Evolutionary conservation across 2,329 filamentous ascomycete species (phyloP), one percentile per base, ranked within the genome.

Genomic region (Aspergillus ruber): DNA sequence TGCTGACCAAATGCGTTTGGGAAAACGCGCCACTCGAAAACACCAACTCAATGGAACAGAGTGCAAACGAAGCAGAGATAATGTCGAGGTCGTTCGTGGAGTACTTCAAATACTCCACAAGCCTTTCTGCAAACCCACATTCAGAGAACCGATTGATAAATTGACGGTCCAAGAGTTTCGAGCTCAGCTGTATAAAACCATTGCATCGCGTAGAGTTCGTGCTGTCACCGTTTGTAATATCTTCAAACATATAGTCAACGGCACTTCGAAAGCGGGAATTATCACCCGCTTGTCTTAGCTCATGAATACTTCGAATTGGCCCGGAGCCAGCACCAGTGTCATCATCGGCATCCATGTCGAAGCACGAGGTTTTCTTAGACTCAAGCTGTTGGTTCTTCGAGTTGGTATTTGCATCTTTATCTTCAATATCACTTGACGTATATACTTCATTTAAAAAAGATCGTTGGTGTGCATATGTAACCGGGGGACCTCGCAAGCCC

Each of bases 41-140:
- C 18, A 63, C 55, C 15, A 72, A 47, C 12, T 51, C 57, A 50
- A 63, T 70, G 6, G 62, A 61, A 50, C 62, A 66, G 9, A 65
- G 50, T 38, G 58, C 55, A 23, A 72, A 54, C 12, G 62, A 61
- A 12, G 53, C 50, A 18, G 61, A 62, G 15, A 70, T 49, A 32
- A 62, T 54, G 60, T 90, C 85, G 1, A 74, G 67, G 58, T 85
- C 80, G 43, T 74, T 72, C 1, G 74, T 76, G 25, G 9, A 9
- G 25, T 29, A 12, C 10, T 29, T 21, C 8, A 86, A 73, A 38
- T 80, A 78, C 40, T 79, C 74, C 45, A 89, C 79, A 13, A 96
- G 73, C 25, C 79, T 79, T 46, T 82, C 78, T 51, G 88, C 86
- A 47, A 86, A 81, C 6, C 82, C 81, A 55, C 88, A 84, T 51